These are phyloP conservation scores for Neurospora sp. DNA, from an alignment of 495 filamentous ascomycete species.

Conservation along the genomic window DNA sequence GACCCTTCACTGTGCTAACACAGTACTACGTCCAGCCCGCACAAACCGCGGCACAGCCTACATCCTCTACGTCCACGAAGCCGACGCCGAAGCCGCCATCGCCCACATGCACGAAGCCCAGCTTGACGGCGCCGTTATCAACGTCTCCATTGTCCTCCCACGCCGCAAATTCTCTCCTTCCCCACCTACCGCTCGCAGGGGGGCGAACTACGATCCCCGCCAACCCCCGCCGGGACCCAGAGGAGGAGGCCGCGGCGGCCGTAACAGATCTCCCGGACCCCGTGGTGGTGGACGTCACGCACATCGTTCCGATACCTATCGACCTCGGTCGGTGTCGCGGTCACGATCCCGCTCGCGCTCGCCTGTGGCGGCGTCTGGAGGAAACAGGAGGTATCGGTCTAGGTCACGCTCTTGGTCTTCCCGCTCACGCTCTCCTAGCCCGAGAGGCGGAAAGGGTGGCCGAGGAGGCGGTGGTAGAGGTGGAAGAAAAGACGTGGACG, in stretches of 20 bases:
- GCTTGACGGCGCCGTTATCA: slow-evolving; percentile 77
- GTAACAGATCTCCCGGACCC: slow-evolving; percentile 11
- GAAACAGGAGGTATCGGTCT: slow-evolving; percentile 29
- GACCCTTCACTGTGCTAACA: slow-evolving; percentile 1
- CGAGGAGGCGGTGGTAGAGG: slow-evolving; percentile 30
- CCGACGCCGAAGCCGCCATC: slow-evolving; percentile 80
- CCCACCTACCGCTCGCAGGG: slow-evolving; percentile 39
- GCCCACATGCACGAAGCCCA: slow-evolving; percentile 98
- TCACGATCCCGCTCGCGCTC: slow-evolving; percentile 34
- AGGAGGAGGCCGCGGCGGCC: slow-evolving; percentile 19
- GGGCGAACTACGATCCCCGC: slow-evolving; percentile 39
- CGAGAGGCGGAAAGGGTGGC: slow-evolving; percentile 27
- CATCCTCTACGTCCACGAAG: slow-evolving; percentile 68
- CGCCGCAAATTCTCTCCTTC: slow-evolving; percentile 53
- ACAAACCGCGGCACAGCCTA: slow-evolving; percentile 93
- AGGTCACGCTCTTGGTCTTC: slow-evolving; percentile 35
- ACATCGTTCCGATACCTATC: slow-evolving; percentile 42
- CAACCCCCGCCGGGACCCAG: slow-evolving; percentile 30
- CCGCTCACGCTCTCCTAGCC: slow-evolving; percentile 34
- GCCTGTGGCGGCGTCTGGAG: slow-evolving; percentile 26
- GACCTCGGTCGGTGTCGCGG: slow-evolving; percentile 38
- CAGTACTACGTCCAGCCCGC: slow-evolving; percentile 45
- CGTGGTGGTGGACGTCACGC: slow-evolving; percentile 26
- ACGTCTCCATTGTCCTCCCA: slow-evolving; percentile 88
- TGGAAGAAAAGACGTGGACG: slow-evolving; percentile 23